phyloP scores from a whole-genome alignment of 2,329 filamentous ascomycete species.

The Trichoderma hamatum region DNA sequence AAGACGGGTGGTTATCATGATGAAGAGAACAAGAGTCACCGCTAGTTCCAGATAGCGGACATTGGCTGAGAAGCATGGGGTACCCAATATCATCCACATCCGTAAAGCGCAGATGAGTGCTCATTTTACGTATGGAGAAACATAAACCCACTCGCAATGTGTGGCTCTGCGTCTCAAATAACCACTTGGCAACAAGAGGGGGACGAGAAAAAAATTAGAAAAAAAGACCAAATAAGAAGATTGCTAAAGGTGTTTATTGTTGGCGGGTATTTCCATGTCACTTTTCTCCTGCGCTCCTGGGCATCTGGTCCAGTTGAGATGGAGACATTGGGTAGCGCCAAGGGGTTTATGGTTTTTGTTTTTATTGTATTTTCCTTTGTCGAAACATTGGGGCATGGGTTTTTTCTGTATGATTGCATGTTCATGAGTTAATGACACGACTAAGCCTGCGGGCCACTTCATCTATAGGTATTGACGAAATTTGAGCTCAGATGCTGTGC shows the following conservation, averaged over 20 bases:
- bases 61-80: neutral
- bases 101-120: neutral
- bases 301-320: neutral
- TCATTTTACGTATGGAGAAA: neutral
- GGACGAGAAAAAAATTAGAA: too few species aligned
- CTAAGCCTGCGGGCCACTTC: constrained; percentile 27
- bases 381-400: constrained; percentile 32
- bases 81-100: neutral
- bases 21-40: neutral
- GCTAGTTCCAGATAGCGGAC: neutral
- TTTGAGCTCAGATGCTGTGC: neutral
- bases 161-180: neutral
- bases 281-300: constrained; percentile 12
- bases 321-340: constrained; percentile 24
- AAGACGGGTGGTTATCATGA: constrained; percentile 40
- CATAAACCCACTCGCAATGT: neutral
- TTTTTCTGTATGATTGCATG: constrained; percentile 41
- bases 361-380: constrained; percentile 30
- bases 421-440: constrained; percentile 46
- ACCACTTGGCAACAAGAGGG: neutral
- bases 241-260: constrained; percentile 20
- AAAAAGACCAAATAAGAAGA: constrained; percentile 1
- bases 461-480: constrained; percentile 25
- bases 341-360: neutral
- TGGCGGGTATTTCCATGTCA: constrained; percentile 25